A percentile compares a stretch with the other conserved stretches of the same genome.
phyloP scores from a whole-genome alignment of 108 stramenopile genomes.

The Phaeodactylum tricornutum region DNA sequence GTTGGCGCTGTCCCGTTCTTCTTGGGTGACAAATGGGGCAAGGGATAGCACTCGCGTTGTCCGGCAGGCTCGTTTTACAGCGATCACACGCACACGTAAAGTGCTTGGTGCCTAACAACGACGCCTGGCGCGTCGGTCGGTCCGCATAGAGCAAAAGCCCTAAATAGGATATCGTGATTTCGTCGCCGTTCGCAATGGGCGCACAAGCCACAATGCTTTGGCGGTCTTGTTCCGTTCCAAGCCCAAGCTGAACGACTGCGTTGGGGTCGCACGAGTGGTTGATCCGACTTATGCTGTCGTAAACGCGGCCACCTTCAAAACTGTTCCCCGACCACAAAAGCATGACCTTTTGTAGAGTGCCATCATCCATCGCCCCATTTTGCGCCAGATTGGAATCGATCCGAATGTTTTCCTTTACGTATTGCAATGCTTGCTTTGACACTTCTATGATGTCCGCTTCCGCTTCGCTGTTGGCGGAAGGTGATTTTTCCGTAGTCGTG shows the following conservation, averaged over 20 bases:
- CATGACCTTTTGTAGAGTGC: constrained; percentile 23
- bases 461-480: neutral
- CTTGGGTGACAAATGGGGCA: constrained; percentile 64
- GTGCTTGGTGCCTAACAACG: constrained; percentile 44
- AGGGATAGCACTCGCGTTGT: constrained; percentile 49
- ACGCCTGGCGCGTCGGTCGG: constrained; percentile 27
- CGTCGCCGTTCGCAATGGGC: constrained; percentile 42
- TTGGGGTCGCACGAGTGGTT: constrained; percentile 81
- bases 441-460: constrained; percentile 31
- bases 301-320: constrained; percentile 72
- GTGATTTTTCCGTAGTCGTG: constrained; percentile 3
- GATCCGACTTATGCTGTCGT: constrained; percentile 39
- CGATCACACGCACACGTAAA: constrained; percentile 64
- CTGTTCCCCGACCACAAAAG: constrained; percentile 72
- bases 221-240: no score
- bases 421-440: constrained; percentile 31
- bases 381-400: constrained; percentile 6
- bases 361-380: constrained; percentile 2
- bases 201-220: constrained; percentile 46
- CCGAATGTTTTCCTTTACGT: constrained; percentile 22
- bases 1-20: constrained; percentile 24
- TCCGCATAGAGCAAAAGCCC: constrained; percentile 58
- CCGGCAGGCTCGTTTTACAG: constrained; percentile 25
- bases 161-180: constrained; percentile 72
- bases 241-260: constrained; percentile 42